Evolutionary conservation across 2,329 filamentous ascomycete species (phyloP).

Genomic region (Diplocarpon rosae): DNA sequence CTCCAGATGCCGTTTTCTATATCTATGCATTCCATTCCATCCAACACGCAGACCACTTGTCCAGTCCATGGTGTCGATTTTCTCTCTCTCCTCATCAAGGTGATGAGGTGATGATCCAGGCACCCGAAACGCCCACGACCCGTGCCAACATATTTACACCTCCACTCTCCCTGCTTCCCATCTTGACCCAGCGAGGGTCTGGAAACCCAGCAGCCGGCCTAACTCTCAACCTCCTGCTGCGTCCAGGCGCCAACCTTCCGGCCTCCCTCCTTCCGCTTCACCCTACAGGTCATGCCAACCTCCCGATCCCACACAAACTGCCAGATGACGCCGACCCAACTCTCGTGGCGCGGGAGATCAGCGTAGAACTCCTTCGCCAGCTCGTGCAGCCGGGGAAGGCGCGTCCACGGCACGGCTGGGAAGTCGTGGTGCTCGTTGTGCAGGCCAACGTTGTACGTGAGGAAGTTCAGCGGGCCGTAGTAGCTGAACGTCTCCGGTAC

Average conservation of each 20-base stretch:
- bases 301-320: slow-evolving; percentile 86
- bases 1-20: too few relatives aligned
- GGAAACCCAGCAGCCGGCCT: neutral
- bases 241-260: slow-evolving; percentile 56
- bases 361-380: slow-evolving; percentile 89
- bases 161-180: neutral
- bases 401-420: slow-evolving; percentile 90
- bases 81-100: neutral
- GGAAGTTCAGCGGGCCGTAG: slow-evolving; percentile 82
- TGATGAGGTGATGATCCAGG: too few relatives aligned
- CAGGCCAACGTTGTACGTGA: slow-evolving; percentile 94
- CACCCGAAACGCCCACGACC: neutral
- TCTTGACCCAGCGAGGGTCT: neutral
- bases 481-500: slow-evolving; percentile 95
- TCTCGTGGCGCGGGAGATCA: slow-evolving; percentile 73
- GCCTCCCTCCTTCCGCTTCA: slow-evolving; percentile 79
- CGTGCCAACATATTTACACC: neutral
- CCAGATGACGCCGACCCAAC: slow-evolving; percentile 91
- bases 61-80: neutral
- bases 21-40: too few relatives aligned
- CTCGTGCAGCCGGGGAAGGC: slow-evolving; percentile 62
- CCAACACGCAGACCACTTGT: too few relatives aligned
- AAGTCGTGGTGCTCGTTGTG: slow-evolving; percentile 99
- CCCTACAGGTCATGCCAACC: slow-evolving; percentile 81
- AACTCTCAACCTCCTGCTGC: slow-evolving; percentile 55